Conservation (phyloP, 345 rosid species). For the Citrus sinensis region DVS_A1.0 CM039164.1:3779001-3779500, state of each 20-base stretch:
- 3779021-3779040: conserved; percentile 30
- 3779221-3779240: conserved; percentile 55
- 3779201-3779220: conserved; percentile 45
- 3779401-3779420: neutral
- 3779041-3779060: conserved; percentile 49
- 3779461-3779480: neutral
- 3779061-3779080: conserved; percentile 43
- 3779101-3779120: conserved; percentile 43
- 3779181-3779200: conserved; percentile 71
- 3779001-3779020: conserved; percentile 37
- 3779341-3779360: neutral
- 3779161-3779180: conserved; percentile 99
- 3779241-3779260: conserved; percentile 35
- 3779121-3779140: conserved; percentile 67
- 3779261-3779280: neutral
- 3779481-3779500: neutral
- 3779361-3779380: neutral
- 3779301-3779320: neutral
- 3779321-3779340: neutral
- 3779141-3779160: conserved; percentile 88
- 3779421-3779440: neutral
- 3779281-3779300: neutral
- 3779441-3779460: neutral
- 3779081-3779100: conserved; percentile 54
- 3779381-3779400: neutral